phyloP scores from a whole-genome alignment of 768 basidiomycete genomes.

The Epithele typhae region DNA sequence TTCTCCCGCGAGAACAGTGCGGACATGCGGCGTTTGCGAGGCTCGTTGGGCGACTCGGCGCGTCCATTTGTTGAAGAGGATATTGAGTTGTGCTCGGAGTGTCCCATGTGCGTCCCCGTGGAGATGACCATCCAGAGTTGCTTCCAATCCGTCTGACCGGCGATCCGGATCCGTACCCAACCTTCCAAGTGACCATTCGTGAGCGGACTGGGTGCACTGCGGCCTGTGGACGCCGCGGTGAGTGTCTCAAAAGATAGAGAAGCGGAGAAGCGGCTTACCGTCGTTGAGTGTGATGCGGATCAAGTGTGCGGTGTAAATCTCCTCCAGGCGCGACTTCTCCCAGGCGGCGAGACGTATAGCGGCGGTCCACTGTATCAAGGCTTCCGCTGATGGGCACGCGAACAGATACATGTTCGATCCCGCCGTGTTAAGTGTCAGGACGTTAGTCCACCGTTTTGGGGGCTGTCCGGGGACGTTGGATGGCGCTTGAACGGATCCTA shows the following conservation, averaged over 20 bases:
- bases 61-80: constrained; percentile 20
- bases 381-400: constrained; percentile 69
- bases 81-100: constrained; percentile 22
- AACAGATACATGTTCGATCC: constrained; percentile 88
- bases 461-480: constrained; percentile 45
- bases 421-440: constrained; percentile 90
- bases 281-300: constrained; percentile 70
- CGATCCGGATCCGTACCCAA: constrained; percentile 83
- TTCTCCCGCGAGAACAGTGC: constrained; percentile 58
- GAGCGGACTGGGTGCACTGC: constrained; percentile 58
- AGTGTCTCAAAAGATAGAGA: background rate
- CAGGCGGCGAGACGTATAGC: constrained; percentile 87
- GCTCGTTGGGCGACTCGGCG: constrained; percentile 10
- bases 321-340: constrained; percentile 94
- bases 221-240: constrained; percentile 23
- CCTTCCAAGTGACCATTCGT: constrained; percentile 79
- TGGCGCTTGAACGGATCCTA: constrained; percentile 69
- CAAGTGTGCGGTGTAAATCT: constrained; percentile 95
- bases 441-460: constrained; percentile 60
- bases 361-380: constrained; percentile 85
- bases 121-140: constrained; percentile 79
- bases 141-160: constrained; percentile 99
- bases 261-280: constrained; percentile 25
- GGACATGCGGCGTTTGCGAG: constrained; percentile 56
- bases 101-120: constrained; percentile 33